Evolutionary conservation across 2,329 filamentous ascomycete species (phyloP), one percentile per base, ranked within the genome.

Genomic region (Calonectria pseudoturangicola): DNA sequence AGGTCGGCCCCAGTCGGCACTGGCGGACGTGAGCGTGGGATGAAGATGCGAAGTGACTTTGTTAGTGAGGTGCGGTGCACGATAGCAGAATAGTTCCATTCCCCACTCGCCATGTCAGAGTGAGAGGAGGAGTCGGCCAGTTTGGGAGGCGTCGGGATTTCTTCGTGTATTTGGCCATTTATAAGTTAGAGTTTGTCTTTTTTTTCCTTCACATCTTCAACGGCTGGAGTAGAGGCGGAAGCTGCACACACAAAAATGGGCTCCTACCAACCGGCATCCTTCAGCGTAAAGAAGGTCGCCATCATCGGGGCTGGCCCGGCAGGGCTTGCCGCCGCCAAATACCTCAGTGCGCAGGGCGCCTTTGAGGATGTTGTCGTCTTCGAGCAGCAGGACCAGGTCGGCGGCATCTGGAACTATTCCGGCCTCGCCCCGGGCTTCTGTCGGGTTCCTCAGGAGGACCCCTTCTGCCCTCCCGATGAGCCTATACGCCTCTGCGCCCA

Each of bases 381-480:
- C 79, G 97, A 98, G 84, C 95, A 98, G 83, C 92, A 95, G 76
- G 86, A 88, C 54, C 88, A 91, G 60, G 90, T 93, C 8, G 96
- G 95, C 70, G 96, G 97, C 2, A 91, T 97, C 12, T 98, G 96
- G 96, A 93, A 95, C 79, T 95, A 97, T 83, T 92, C 89, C 74
- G 85, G 87, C 33, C 84, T 82, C 72, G 88, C 83, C 68, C 87
- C 81, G 74, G 89, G 77, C 76, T 86, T 81, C 72, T 88, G 80
- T 77, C 88, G 77, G 41, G 86, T 96, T 45, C 95, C 95, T 9
- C 93, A 95, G 81, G 91, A 91, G n/a, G 89, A 90, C 78, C 89
- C 91, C 30, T 89, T 90, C 78, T 88, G 88, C 54, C 88, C 90
- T 28, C 87, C 89, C 0, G 93, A 96, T 74, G 87, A 89, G 69